Base-by-base conservation (phyloP, 371 early-diverging fungal species). In the Capillidium heterosporum region DNA sequence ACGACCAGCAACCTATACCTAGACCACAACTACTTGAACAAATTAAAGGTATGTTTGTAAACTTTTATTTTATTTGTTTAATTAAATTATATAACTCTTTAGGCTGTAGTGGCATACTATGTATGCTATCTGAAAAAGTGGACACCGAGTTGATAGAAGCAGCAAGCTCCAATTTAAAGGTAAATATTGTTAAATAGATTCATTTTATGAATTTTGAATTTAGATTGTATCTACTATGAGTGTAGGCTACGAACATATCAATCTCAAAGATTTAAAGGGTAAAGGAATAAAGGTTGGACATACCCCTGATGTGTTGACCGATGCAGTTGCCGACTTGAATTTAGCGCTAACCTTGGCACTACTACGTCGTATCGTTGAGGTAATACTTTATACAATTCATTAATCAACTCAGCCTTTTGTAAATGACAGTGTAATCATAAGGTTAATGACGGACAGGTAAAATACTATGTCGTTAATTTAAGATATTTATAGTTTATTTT, bases 271-370 rank as follows among this genome's bases (percentile, higher is more conserved):
- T 17, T 17, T 55, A 40, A 48, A 48, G 27, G 53, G 63, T 7
- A 71, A 71, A 28, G 71, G 71, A 2, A 64, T 86, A 32, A 56
- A 61, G 19, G 61, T 91, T n/a, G 91, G 91, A 3, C 73, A 83
- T 61, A 91, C 92, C 0, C 89, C 92, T 1, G 86, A 82, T 54
- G 89, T 89, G 0, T 70, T 90, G 46, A 91, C 90, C 0, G 90
- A 89, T 60, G 89, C 90, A 0, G 82, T 84, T 1, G 92, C 92
- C 3, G 91, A 91, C 56, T 66, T 87, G 7, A 81, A 87, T 0
- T 72, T 84, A 3, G 66, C 81, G 17, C 65, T 91, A 51, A 74
- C 81, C n/a, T 66, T 91, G 48, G 76, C 81, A 24, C 82, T 84
- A 0, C 70, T 79, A 1, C 72, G 92, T 24, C 64, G 79, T 21